Percentiles rank a stretch among this genome's conserved stretches.
phyloP scores from a whole-genome alignment of 805 yeast species.

The Saturnispora sanitii region DNA sequence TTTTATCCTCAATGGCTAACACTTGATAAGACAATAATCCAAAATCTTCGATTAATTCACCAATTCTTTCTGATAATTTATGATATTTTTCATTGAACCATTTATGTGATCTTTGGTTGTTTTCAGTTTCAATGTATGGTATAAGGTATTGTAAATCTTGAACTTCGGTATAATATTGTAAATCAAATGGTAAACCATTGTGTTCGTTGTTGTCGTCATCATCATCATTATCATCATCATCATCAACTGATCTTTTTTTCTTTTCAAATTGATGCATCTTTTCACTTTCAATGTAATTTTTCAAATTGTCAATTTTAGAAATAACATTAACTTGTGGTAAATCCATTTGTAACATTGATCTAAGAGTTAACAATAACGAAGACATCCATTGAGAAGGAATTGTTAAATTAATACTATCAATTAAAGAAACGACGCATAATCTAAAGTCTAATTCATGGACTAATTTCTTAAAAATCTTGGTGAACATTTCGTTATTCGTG shows the following conservation, averaged over 20 bases:
- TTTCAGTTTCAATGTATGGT: conserved; percentile 64
- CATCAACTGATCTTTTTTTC: conserved; percentile 12
- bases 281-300: conserved; percentile 35
- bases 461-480: conserved; percentile 53
- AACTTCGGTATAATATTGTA: conserved; percentile 86
- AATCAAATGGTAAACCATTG: conserved; percentile 56
- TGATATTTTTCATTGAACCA: conserved; percentile 38
- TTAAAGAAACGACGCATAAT: conserved; percentile 72
- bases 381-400: conserved; percentile 87
- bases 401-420: conserved; percentile 74
- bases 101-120: conserved; percentile 51
- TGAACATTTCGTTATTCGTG: conserved; percentile 76
- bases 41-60: conserved; percentile 79
- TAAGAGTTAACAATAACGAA: conserved; percentile 62
- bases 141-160: conserved; percentile 66
- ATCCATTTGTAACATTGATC: conserved; percentile 89
- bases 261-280: conserved; percentile 15
- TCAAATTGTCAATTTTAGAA: conserved; percentile 78
- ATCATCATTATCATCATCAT: neutral
- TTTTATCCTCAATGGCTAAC: conserved; percentile 81
- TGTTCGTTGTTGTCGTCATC: neutral
- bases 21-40: conserved; percentile 85
- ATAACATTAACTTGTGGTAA: conserved; percentile 89
- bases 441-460: conserved; percentile 60
- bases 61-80: conserved; percentile 63